A percentile compares a stretch with the other conserved stretches of the same genome.
Conservation (phyloP, 2,329 filamentous ascomycete genomes). For the Pseudogymnoascus sp. region DNA sequence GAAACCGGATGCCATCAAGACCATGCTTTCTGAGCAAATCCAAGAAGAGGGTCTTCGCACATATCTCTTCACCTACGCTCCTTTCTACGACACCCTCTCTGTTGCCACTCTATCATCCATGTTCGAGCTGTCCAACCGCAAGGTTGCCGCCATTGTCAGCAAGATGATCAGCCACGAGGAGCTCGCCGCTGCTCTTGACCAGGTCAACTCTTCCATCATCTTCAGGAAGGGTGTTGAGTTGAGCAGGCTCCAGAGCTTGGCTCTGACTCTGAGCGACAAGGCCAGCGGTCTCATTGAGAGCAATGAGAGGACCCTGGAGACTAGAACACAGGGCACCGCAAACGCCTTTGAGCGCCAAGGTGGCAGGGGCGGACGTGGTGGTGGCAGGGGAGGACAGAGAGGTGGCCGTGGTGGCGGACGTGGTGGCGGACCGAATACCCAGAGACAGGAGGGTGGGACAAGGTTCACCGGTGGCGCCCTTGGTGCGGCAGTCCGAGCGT, state of each 20-base stretch:
- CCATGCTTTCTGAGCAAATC: constrained; percentile 95
- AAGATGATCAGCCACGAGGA: constrained; percentile 99
- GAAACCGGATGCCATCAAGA: constrained; percentile 85
- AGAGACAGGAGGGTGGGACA: constrained; percentile 62
- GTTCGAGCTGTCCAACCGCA: constrained; percentile 88
- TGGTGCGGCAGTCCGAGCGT: constrained; percentile 58
- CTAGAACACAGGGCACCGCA: constrained; percentile 88
- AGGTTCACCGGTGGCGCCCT: constrained; percentile 77
- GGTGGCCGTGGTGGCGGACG: constrained; percentile 54
- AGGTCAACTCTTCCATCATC: constrained; percentile 94
- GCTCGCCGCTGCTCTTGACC: constrained; percentile 88
- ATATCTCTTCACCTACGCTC: constrained; percentile 98
- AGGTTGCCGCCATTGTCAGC: constrained; percentile 90
- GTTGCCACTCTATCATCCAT: constrained; percentile 77
- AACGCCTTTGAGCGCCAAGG: constrained; percentile 94
- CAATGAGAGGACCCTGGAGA: constrained; percentile 95
- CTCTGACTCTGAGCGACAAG: constrained; percentile 91
- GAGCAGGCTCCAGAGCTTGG: constrained; percentile 87
- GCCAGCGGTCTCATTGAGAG: constrained; percentile 90
- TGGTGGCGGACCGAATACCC: constrained; percentile 47
- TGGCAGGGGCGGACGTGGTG: constrained; percentile 62
- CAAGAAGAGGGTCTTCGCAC: constrained; percentile 97
- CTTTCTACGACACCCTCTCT: constrained; percentile 95
- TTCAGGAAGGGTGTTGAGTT: constrained; percentile 99
- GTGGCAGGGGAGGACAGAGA: constrained; percentile 54